phyloP scores from a whole-genome alignment of 306 rosid species.

The Acacia acuminata region DNA sequence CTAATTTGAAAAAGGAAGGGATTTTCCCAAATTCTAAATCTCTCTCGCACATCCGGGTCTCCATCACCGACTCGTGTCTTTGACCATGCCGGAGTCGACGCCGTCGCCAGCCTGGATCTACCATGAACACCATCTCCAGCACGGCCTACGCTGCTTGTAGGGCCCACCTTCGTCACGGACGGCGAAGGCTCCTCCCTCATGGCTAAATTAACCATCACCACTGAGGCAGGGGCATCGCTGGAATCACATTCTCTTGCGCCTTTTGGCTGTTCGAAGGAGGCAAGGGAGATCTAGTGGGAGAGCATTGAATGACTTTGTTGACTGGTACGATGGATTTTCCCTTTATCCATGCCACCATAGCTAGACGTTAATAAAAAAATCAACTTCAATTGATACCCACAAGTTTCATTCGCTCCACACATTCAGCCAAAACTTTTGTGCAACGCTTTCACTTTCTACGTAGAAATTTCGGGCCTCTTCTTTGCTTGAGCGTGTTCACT shows the following conservation, averaged over 20 bases:
- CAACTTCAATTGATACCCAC: neutral
- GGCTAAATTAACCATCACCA: constrained; percentile 41
- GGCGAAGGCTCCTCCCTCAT: constrained; percentile 50
- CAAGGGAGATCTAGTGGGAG: constrained; percentile 42
- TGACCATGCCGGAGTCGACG: constrained; percentile 28
- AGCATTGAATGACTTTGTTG: constrained; percentile 43
- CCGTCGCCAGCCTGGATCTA: constrained; percentile 34
- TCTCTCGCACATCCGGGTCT: no score
- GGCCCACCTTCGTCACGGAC: constrained; percentile 46
- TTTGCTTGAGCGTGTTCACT: constrained; percentile 51
- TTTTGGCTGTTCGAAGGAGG: constrained; percentile 33
- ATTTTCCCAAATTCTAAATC: no score
- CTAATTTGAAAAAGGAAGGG: no score
- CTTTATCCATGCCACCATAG: neutral
- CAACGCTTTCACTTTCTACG: constrained; percentile 18
- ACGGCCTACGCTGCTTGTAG: constrained; percentile 23
- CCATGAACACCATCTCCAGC: constrained; percentile 28
- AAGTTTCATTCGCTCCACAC: neutral
- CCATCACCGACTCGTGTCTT: neutral
- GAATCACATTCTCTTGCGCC: constrained; percentile 32
- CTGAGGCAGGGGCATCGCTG: constrained; percentile 27
- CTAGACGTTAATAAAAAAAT: neutral
- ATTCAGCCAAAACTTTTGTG: constrained; percentile 22
- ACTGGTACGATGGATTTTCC: constrained; percentile 42
- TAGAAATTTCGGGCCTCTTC: constrained; percentile 12